Conservation (phyloP, 768 basidiomycete species). For the Lactarius pseudohatsudake region DNA sequence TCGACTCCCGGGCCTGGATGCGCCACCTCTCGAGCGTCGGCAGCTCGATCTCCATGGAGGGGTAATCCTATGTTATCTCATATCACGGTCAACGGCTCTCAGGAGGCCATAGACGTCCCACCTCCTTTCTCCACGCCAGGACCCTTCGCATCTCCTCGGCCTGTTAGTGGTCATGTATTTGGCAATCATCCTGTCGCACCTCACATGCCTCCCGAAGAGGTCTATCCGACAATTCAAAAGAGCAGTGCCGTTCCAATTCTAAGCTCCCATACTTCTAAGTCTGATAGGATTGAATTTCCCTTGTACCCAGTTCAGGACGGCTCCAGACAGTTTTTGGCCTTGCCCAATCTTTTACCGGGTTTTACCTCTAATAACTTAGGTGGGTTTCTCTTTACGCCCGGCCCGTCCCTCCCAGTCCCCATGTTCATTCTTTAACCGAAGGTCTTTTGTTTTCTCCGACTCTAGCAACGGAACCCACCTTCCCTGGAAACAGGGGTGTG, state of each 20-base stretch:
- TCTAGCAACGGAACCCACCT: background rate
- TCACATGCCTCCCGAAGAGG: conserved; percentile 33
- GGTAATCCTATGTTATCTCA: conserved; percentile 4
- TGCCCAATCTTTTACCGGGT: background rate
- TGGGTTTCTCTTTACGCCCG: background rate
- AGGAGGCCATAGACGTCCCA: background rate
- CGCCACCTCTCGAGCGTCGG: background rate
- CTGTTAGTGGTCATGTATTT: background rate
- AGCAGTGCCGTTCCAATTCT: background rate
- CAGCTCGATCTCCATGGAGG: background rate
- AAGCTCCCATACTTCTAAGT: background rate
- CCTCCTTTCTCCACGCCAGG: conserved; percentile 50
- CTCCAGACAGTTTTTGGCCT: background rate
- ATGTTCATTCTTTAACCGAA: conserved; percentile 54
- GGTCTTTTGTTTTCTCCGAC: conserved; percentile 41
- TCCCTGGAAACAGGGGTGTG: background rate
- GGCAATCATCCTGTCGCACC: background rate
- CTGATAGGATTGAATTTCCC: background rate
- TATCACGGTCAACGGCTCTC: background rate
- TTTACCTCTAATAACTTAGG: background rate
- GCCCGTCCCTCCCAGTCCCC: conserved; percentile 46
- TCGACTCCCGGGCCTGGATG: conserved; percentile 26
- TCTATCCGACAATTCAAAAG: background rate
- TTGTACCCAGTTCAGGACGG: conserved; percentile 1
- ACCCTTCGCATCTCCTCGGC: conserved; percentile 32